Base-by-base conservation (phyloP, 768 basidiomycete species). In the Favolaschia claudopus region DNA sequence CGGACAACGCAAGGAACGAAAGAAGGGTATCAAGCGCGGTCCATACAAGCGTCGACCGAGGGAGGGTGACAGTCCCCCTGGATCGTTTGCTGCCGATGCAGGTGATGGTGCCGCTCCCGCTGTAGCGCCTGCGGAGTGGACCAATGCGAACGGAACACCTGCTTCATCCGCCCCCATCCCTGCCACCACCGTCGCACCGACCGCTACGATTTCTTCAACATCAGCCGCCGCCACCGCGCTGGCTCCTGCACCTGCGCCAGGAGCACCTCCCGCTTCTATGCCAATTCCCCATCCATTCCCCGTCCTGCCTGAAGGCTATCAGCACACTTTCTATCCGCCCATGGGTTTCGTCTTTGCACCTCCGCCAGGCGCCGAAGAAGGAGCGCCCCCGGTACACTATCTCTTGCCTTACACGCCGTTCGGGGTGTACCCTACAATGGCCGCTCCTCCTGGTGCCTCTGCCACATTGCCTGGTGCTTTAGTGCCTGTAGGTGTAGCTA, bases 1-100 rank as follows among this genome's bases (percentile, higher is more conserved):
- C 72, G 95, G 94, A 28, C 90, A 92, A 69, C 85, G 95, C 69
- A 97, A 96, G 77, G 95, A 96, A 74, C 83, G 95, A 61, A 94
- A 93, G 77, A 93, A 92, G 73, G 92, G 92, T 52, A 83, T 93
- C 72, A 94, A 94, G 76, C 82, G 92, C 62, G 92, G 92, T 4
- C 93, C 92, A 58, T 94, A 94, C 82, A 92, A 92, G 77, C 80
- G 83, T 58, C 83, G 83, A 67, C 74, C 75, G 58, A 82, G 82
- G 55, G 68, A 68, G 13, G 72, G 65, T 15, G 64, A 61, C 12
- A 56, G 54, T 27, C 54, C 54, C n/a, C 33, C 49, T 25, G 53
- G 36, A 31, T 32, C 40, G 1, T 51, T 50, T 34, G 12, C 45
- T 29, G 22, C n/a, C n/a, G n/a, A n/a, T n/a, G n/a, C 19, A 19